phyloP scores from a whole-genome alignment of 192 early-diverging fungal genomes.

The Gorgonomyces haynaldii region DNA sequence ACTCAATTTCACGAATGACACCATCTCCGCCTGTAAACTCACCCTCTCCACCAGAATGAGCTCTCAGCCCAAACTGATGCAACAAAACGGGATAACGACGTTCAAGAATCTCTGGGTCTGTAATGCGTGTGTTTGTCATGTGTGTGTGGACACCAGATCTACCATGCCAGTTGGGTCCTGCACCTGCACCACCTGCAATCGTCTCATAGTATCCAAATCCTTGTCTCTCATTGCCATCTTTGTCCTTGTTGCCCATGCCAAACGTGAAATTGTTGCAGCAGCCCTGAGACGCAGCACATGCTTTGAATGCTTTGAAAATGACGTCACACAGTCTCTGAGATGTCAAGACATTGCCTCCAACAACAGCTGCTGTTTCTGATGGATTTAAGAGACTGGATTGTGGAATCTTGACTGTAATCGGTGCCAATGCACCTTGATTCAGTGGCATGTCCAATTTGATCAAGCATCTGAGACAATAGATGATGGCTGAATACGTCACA shows the following conservation, averaged over 20 bases:
- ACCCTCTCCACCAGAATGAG: conserved; percentile 58
- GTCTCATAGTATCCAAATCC: conserved; percentile 98
- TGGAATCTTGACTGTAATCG: conserved; percentile 73
- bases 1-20: conserved; percentile 84
- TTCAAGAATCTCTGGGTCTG: conserved; percentile 93
- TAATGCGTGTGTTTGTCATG: conserved; percentile 97
- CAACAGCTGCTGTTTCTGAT: conserved; percentile 75
- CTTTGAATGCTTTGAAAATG: conserved; percentile 78
- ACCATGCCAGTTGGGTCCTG: conserved; percentile 83
- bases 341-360: conserved; percentile 94
- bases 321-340: conserved; percentile 88
- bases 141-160: conserved; percentile 61
- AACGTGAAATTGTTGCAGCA: conserved; percentile 97
- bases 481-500: conserved; percentile 84
- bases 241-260: conserved; percentile 62
- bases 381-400: conserved; percentile 66
- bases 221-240: conserved; percentile 37
- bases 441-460: conserved; percentile 85
- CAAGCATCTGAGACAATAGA: conserved; percentile 88
- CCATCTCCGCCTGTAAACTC: conserved; percentile 74
- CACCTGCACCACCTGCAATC: conserved; percentile 71
- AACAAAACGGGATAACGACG: conserved; percentile 82
- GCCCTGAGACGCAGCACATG: conserved; percentile 82
- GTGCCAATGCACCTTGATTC: conserved; percentile 89
- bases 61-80: conserved; percentile 62